Conservation (phyloP, 768 basidiomycete genomes). For the Hortiboletus flavorubellus region DNA sequence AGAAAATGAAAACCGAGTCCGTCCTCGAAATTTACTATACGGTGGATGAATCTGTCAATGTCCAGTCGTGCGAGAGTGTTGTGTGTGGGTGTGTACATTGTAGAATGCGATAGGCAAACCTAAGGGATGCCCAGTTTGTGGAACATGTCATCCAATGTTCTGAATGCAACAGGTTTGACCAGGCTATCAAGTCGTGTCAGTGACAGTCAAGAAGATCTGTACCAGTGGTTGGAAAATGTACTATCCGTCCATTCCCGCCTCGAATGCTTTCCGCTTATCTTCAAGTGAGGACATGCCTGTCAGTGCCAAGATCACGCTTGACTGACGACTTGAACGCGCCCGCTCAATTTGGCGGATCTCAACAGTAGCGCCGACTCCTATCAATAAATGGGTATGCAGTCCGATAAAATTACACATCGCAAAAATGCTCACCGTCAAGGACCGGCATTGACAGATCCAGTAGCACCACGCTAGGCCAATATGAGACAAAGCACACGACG, state of each 20-base stretch:
- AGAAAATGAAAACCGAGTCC: not conserved
- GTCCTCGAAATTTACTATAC: conserved; percentile 4
- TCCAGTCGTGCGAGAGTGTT: conserved; percentile 7
- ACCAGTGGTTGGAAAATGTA: conserved; percentile 41
- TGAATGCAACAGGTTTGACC: conserved; percentile 95
- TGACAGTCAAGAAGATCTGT: not conserved
- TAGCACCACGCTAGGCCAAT: conserved; percentile 64
- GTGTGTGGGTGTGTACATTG: conserved; percentile 5
- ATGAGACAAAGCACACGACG: not conserved
- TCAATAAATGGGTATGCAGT: not conserved
- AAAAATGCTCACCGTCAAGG: conserved; percentile 64
- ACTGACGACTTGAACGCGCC: conserved; percentile 28
- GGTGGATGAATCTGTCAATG: conserved; percentile 9
- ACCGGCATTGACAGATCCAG: conserved; percentile 92
- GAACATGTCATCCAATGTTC: conserved; percentile 83
- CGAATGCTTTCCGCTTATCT: conserved; percentile 88
- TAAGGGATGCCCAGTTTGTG: conserved; percentile 58
- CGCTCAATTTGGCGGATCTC: conserved; percentile 79
- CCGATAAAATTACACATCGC: not conserved
- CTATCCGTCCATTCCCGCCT: conserved; percentile 95
- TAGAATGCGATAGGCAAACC: conserved; percentile 8
- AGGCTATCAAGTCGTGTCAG: conserved; percentile 46
- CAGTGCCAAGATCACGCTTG: conserved; percentile 73
- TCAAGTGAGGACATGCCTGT: conserved; percentile 94
- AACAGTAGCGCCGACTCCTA: conserved; percentile 78